phyloP scores from a whole-genome alignment of 2,329 filamentous ascomycete genomes.

The Beauveria asiatica region DNA sequence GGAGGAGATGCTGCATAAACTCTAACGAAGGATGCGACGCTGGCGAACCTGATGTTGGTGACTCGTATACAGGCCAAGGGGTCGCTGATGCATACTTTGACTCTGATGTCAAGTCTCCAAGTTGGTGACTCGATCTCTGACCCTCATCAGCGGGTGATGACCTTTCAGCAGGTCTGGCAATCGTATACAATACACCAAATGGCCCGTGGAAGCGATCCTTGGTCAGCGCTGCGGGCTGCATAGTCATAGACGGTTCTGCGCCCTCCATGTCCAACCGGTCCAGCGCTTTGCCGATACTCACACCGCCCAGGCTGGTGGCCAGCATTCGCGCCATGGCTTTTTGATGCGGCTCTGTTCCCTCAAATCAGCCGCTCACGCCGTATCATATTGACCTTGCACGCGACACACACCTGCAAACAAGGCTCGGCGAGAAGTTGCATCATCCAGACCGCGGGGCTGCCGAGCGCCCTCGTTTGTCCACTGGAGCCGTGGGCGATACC shows the following conservation, averaged over 20 bases:
- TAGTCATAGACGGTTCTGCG: too few species aligned
- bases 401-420: neutral
- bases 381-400: neutral
- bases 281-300: neutral
- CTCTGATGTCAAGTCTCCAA: neutral
- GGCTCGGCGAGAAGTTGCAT: neutral
- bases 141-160: neutral
- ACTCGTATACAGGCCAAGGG: neutral
- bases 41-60: neutral
- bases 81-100: neutral
- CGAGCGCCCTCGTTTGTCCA: slow-evolving; percentile 11
- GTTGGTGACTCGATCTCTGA: neutral
- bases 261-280: neutral
- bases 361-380: neutral
- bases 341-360: neutral
- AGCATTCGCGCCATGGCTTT: neutral
- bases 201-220: neutral
- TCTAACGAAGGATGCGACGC: neutral
- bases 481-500: slow-evolving; percentile 13
- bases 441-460: neutral
- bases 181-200: neutral
- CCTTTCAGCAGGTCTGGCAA: neutral
- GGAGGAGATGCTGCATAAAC: neutral
- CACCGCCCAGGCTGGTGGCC: neutral
- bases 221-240: neutral